Base-by-base conservation (phyloP, 192 early-diverging fungal genomes). In the Diversispora eburnea region DNA sequence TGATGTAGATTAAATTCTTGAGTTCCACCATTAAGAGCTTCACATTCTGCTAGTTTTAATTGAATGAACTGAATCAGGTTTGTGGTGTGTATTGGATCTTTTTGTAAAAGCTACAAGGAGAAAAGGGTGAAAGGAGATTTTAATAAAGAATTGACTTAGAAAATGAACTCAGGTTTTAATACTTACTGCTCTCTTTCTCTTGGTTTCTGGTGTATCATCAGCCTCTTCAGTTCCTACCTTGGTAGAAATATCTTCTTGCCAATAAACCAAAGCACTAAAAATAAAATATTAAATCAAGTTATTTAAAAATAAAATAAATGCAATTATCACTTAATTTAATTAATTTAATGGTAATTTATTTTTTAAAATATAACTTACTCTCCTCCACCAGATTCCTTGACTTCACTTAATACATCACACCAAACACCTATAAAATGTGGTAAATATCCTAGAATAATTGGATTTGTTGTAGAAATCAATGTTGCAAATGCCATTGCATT, bases 341-440 rank as follows among this genome's bases (percentile, higher is more conserved):
- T 33, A 33, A 48, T 45, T 48, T 47, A 22, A 5, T 5, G 22
- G 12, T 19, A 48, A 52, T 10, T 0, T 39, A 80, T 51, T 51
- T 51, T 2, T 56, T 2, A 33, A 33, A 70, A 56, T 54, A 3
- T 1, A 43, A 74, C 80, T 80, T 78, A 89, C 83, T 87, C 89
- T 72, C 84, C 85, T 19, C 77, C 71, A 8, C 85, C 88, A n/a
- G 83, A 76, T 54, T 87, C 88, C 52, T 81, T 81, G 1, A 91
- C 76, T 45, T 93, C 91, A 46, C 81, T 79, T 54, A 85, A 64
- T 0, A 91, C 88, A 76, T 89, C 87, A 15, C 85, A 80, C 78
- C 90, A 84, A 22, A 89, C 79, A 12, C 77, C 73, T 33, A 92
- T 81, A 8, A 92, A 78, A 13, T 77, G 78, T 8, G 82, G 74